Conservation (phyloP, 2,329 filamentous ascomycete genomes). For the Monosporascus sp. region DNA sequence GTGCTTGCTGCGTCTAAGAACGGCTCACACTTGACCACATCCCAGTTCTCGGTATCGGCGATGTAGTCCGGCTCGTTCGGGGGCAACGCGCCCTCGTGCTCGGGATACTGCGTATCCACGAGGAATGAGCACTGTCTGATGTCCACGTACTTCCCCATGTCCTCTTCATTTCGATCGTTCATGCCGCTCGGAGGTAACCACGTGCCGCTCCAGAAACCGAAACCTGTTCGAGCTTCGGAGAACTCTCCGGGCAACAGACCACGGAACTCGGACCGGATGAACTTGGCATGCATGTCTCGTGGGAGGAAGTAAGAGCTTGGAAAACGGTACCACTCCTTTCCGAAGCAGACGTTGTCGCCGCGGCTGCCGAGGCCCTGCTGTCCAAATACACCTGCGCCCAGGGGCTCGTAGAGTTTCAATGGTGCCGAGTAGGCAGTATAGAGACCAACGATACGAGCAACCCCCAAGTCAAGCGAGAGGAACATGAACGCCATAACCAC, state of each 20-base stretch:
- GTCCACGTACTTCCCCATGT: conserved; percentile 79
- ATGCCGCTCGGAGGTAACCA: conserved; percentile 78
- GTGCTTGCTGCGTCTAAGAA: conserved; percentile 81
- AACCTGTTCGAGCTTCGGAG: conserved; percentile 62
- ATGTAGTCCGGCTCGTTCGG: conserved; percentile 76
- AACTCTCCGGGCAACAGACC: conserved; percentile 91
- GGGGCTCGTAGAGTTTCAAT: conserved; percentile 60
- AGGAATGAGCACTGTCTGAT: conserved; percentile 73
- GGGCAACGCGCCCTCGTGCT: conserved; percentile 42
- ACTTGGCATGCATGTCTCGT: conserved; percentile 76
- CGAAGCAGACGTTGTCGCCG: conserved; percentile 76
- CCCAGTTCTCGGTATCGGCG: conserved; percentile 69
- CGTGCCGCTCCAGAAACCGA: conserved; percentile 75
- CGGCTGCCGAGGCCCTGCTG: conserved; percentile 44
- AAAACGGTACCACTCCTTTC: conserved; percentile 98
- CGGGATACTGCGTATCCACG: conserved; percentile 79
- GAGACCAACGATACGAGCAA: conserved; percentile 69
- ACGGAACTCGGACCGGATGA: conserved; percentile 83
- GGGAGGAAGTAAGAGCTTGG: conserved; percentile 90
- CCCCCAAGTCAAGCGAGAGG: conserved; percentile 57
- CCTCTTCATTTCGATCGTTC: conserved; percentile 88
- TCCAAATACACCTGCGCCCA: conserved; percentile 50
- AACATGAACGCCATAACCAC: conserved; percentile 57
- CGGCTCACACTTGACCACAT: conserved; percentile 64
- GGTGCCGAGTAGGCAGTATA: conserved; percentile 82